Evolutionary conservation across 768 basidiomycete species (phyloP).

Genomic region (Psilocybe tampanensis): DNA sequence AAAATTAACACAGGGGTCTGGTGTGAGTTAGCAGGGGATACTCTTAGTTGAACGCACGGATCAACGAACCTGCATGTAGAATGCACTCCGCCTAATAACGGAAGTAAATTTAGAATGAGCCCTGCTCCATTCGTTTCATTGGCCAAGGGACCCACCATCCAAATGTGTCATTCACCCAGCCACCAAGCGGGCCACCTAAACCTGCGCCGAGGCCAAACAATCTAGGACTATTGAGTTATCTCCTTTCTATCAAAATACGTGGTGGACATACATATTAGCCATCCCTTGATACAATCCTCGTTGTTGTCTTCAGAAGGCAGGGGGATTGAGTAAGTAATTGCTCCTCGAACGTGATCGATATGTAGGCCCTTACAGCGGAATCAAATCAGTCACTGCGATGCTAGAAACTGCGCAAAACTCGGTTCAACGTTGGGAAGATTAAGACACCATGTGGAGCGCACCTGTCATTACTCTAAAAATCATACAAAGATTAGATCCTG

Average conservation of each 20-base stretch:
- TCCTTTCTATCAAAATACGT: neutral
- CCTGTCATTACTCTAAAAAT: conserved; percentile 76
- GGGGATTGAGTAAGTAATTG: conserved; percentile 6
- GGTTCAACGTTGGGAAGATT: conserved; percentile 23
- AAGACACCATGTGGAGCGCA: conserved; percentile 31
- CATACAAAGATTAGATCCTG: conserved; percentile 24
- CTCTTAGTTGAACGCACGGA: conserved; percentile 16
- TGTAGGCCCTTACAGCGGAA: conserved; percentile 69
- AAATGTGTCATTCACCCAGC: conserved; percentile 83
- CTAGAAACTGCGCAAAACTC: conserved; percentile 61
- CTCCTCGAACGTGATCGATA: conserved; percentile 1
- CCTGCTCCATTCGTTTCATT: conserved; percentile 2
- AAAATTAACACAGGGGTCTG: conserved; percentile 79
- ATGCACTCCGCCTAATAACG: conserved; percentile 78
- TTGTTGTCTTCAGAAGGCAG: conserved; percentile 56
- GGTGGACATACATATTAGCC: conserved; percentile 72
- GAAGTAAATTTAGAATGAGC: conserved; percentile 15
- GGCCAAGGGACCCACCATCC: conserved; percentile 66
- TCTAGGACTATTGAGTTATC: conserved; percentile 37
- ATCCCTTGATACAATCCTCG: conserved; percentile 92
- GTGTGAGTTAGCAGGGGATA: conserved; percentile 11
- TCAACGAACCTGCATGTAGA: conserved; percentile 74
- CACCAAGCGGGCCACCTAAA: conserved; percentile 78
- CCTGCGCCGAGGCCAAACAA: conserved; percentile 84
- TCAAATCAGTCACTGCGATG: conserved; percentile 84